Conservation (phyloP, 2,329 filamentous ascomycete species). For the Claviceps citrina region DNA sequence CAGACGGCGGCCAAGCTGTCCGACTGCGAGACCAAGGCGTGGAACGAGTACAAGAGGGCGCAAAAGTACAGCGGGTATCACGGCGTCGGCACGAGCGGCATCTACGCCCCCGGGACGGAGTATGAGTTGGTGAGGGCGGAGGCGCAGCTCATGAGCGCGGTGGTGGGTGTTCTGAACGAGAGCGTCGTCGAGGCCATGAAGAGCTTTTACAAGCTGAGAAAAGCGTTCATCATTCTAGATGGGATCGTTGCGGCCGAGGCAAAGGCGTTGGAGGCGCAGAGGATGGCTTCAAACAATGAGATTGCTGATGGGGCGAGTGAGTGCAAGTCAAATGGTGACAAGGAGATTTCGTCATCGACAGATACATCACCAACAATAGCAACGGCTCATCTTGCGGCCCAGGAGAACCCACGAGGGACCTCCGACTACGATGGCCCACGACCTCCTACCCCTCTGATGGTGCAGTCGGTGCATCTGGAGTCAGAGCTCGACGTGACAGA, state of each 20-base stretch:
- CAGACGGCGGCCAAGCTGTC: slow-evolving; percentile 59
- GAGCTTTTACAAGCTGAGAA: slow-evolving; percentile 83
- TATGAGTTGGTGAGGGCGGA: slow-evolving; percentile 74
- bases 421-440: slow-evolving; percentile 6
- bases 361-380: slow-evolving; percentile 4
- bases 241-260: slow-evolving; percentile 62
- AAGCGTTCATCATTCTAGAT: slow-evolving; percentile 73
- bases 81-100: slow-evolving; percentile 20
- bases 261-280: slow-evolving; percentile 28
- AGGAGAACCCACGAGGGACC: too few species aligned
- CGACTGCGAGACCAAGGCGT: slow-evolving; percentile 62
- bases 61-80: slow-evolving; percentile 38
- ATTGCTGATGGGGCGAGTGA: slow-evolving; percentile 11
- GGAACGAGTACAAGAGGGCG: slow-evolving; percentile 60
- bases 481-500: slow-evolving; percentile 49
- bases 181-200: slow-evolving; percentile 81
- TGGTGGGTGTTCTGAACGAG: slow-evolving; percentile 81
- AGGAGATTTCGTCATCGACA: not conserved
- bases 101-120: slow-evolving; percentile 76
- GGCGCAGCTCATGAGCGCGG: slow-evolving; percentile 74
- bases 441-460: slow-evolving; percentile 9
- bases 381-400: too few species aligned
- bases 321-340: slow-evolving; percentile 23
- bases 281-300: not conserved
- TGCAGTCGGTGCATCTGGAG: slow-evolving; percentile 33